Evolutionary conservation across 805 yeast genomes (phyloP), one percentile per base, ranked within the genome.

Genomic region (Sugiyamaella boreocaroliniensis): DNA sequence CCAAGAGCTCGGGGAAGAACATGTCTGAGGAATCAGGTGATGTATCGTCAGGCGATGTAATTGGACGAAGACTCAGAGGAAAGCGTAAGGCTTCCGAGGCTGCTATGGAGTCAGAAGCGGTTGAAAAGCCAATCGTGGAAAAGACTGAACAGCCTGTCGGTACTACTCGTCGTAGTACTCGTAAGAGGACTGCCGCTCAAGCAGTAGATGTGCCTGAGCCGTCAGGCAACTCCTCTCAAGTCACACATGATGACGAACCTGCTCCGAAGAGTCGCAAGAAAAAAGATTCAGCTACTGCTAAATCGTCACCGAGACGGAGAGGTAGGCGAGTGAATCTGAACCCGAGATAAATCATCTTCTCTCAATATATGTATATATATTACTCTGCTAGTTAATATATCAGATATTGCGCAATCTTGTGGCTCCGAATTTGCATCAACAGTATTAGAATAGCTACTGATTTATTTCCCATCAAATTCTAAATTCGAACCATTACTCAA

Each of bases 401-500:
- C 26, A 22, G 6, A 22, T 22, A 6, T 22, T 22, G 26, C 6
- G 26, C n/a, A 22, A 6, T 22, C 3, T 10, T 32, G n/a, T 32
- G 37, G 37, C 12, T 32, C 37, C 37, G 4, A 4, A 10, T 11
- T 32, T 11, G 12, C 8, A 32, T 11, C n/a, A 32, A 4, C 37
- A 4, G 5, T 32, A 9, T 32, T 32, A 10, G n/a, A n/a, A 11
- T 32, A 32, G 22, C 26, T 6, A 42, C 20, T 2, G 15, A 11
- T 42, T 22, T 22, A 22, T 22, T 3, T 22, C 26, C 26, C 26
- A 22, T 22, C 26, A 22, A 22, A 45, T 45, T 22, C n/a, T 45
- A 15, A 18, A 29, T 3, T 20, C 16, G 26, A 22, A 20, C 37
- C 22, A 44, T 40, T 43, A 47, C n/a, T 18, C 51, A 22, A 83